These are phyloP conservation scores for Ophiocordyceps camponoti-rufipedis DNA, from an alignment of 2,329 filamentous ascomycete species.

Conservation along the genomic window DNA sequence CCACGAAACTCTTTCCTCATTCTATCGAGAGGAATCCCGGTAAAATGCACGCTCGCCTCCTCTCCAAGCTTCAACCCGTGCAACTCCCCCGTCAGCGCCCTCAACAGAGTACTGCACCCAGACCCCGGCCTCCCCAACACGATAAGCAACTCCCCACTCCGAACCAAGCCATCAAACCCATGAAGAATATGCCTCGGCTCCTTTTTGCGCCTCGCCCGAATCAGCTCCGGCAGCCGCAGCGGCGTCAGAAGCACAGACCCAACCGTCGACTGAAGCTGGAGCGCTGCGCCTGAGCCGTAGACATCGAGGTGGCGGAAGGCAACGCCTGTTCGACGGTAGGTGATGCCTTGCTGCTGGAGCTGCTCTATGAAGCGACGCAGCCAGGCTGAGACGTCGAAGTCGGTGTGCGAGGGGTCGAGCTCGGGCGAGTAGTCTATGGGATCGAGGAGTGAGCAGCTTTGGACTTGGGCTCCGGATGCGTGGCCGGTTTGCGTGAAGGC, in stretches of 20 bases:
- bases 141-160: constrained; percentile 47
- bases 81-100: constrained; percentile 40
- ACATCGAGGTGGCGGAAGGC: constrained; percentile 48
- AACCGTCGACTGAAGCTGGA: constrained; percentile 53
- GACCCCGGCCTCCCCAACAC: constrained; percentile 49
- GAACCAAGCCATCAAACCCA: constrained; percentile 44
- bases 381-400: constrained; percentile 25
- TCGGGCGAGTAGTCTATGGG: constrained; percentile 11
- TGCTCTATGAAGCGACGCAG: constrained; percentile 17
- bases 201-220: constrained; percentile 24
- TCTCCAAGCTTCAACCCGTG: constrained; percentile 35
- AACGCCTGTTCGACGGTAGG: constrained; percentile 35
- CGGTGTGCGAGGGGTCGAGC: constrained; percentile 17
- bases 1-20: constrained; percentile 45
- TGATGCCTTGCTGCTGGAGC: constrained; percentile 36
- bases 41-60: constrained; percentile 38
- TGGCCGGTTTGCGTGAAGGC: constrained; percentile 14
- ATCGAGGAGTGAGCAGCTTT: constrained; percentile 4
- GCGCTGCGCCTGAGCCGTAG: constrained; percentile 44
- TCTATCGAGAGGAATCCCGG: constrained; percentile 33
- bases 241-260: constrained; percentile 38
- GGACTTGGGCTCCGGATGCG: constrained; percentile 1
- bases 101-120: constrained; percentile 46
- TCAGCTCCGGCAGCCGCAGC: constrained; percentile 34
- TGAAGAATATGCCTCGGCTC: constrained; percentile 40